Evolutionary conservation across 192 early-diverging fungal genomes (phyloP), one percentile per base, ranked within the genome.

Genomic region (Rhizophagus sp.): DNA sequence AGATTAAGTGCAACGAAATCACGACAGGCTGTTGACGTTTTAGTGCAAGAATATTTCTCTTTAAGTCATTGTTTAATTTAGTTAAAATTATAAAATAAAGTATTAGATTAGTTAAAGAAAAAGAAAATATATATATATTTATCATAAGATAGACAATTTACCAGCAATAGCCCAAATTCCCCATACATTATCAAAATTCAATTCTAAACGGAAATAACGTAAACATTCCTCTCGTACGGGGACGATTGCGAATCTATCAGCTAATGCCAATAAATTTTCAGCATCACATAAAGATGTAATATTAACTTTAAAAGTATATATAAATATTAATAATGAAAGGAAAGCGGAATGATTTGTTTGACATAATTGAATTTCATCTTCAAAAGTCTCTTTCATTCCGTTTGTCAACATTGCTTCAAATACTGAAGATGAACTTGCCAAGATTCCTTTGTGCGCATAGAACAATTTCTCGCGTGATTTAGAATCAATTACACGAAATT

Each of bases 151-250:
- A 39, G 22, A 4, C 50, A 64, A 50, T 34, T 72, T 82, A 84
- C 83, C 83, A 63, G 85, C 83, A 39, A 78, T 49, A 19, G 63
- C 79, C 85, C 85, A 86, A 27, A 78, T 81, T 22, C 69, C 62
- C 85, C 85, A 86, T 12, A 86, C 75, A 41, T 82, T 84, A 22
- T 70, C 72, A 27, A 39, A 11, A 27, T 44, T 79, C 5, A 86
- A 17, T 25, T 84, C 83, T 25, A 76, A 47, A n/a, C 83, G 15
- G 1, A 86, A 36, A 62, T 81, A 77, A 5, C 74, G 69, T 50
- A 86, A 79, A 30, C 80, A 75, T 36, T 82, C 79, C 30, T 84
- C 79, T 22, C 76, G 66, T 1, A 86, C 34, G 17, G 71, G 47
- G 2, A 76, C 36, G 22, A 86, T 66, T 33, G 73, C 78, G 62